Evolutionary conservation across 2,329 filamentous ascomycete genomes (phyloP), one percentile per base, ranked within the genome.

Genomic region (Penicillium sp.): DNA sequence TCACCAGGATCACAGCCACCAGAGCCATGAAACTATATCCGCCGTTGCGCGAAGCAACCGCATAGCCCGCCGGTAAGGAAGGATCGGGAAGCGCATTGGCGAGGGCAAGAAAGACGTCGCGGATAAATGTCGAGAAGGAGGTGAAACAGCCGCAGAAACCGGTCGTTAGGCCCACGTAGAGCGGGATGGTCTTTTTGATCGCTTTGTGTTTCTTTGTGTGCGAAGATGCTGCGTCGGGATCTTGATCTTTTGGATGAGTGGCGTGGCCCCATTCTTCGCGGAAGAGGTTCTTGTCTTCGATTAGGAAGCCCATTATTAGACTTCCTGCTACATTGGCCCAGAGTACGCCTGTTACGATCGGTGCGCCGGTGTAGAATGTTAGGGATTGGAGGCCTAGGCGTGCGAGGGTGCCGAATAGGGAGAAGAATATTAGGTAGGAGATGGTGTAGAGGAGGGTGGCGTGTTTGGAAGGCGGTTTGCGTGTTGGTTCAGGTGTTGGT

Each of bases 81-180:
- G 81, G 79, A 1, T 77, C 72, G 0, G 80, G 75, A 9, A 95
- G 72, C 55, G 86, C 79, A 64, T 95, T 93, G 3, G 88, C 84
- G 15, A 95, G 71, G 0, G 88, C 86, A 20, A 95, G 78, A 65
- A 95, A 95, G 12, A 79, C 72, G 61, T 95, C 91, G 6, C 88
- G 80, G 41, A 91, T 84, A 65, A 95, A 95, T 18, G 85, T 83
- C 0, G 90, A 95, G 70, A 95, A 95, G 8, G 87, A 91, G 0
- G 91, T 96, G 63, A 93, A 88, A 57, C 87, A 91, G 54, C 92
- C 89, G 62, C 89, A 95, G 68, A 93, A 93, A 9, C 87, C 92
- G 0, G 87, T 95, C 0, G 88, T 82, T 5, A 96, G 80, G 44
- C 88, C 91, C 50, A 95, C 86, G 65, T 95, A 95, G 0, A 95